Percentiles rank a stretch among this genome's conserved stretches.
Conservation (phyloP, 805 yeast species). For the Kurtzmaniella fragi region DNA sequence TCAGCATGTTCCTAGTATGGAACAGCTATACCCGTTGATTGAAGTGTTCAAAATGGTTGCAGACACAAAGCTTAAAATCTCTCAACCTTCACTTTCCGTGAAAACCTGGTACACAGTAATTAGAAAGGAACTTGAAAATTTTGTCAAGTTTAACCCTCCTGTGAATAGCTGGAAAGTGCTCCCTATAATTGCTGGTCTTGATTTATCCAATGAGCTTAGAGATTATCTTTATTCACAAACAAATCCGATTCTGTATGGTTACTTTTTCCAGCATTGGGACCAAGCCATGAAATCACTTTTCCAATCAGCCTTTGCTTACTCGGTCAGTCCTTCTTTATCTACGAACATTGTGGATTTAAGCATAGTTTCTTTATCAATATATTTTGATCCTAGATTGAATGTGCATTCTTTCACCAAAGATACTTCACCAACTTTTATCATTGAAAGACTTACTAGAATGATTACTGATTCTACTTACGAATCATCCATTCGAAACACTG, state of each 20-base stretch:
- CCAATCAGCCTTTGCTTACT: slow-evolving; percentile 9
- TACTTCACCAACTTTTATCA: slow-evolving; percentile 14
- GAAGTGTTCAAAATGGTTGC: slow-evolving; percentile 45
- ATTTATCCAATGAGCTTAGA: slow-evolving; percentile 31
- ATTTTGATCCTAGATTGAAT: slow-evolving; percentile 7
- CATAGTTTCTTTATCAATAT: slow-evolving; percentile 31
- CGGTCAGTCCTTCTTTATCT: slow-evolving; percentile 17
- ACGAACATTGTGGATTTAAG: slow-evolving; percentile 22
- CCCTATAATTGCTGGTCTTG: slow-evolving; percentile 44
- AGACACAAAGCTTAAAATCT: slow-evolving; percentile 41
- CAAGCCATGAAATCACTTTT: slow-evolving; percentile 21
- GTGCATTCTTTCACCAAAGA: slow-evolving; percentile 7
- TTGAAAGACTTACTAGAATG: slow-evolving; percentile 8
- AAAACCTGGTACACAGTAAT: slow-evolving; percentile 38
- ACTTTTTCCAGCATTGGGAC: slow-evolving; percentile 36
- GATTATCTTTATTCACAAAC: slow-evolving; percentile 25
- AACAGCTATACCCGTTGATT: slow-evolving; percentile 32
- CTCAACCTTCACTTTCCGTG: slow-evolving; percentile 45
- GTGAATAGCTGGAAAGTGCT: slow-evolving; percentile 41
- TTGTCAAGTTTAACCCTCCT: slow-evolving; percentile 20
- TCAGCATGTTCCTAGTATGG: slow-evolving; percentile 14
- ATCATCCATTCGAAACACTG: background rate
- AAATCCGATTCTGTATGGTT: slow-evolving; percentile 19
- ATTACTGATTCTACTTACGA: slow-evolving; percentile 13
- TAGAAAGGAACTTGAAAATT: slow-evolving; percentile 27